Percentiles rank a stretch among this genome's conserved stretches.
These are phyloP conservation scores for Cyberlindnera suaveolens DNA, from an alignment of 805 yeast genomes.

Conservation along the genomic window DNA sequence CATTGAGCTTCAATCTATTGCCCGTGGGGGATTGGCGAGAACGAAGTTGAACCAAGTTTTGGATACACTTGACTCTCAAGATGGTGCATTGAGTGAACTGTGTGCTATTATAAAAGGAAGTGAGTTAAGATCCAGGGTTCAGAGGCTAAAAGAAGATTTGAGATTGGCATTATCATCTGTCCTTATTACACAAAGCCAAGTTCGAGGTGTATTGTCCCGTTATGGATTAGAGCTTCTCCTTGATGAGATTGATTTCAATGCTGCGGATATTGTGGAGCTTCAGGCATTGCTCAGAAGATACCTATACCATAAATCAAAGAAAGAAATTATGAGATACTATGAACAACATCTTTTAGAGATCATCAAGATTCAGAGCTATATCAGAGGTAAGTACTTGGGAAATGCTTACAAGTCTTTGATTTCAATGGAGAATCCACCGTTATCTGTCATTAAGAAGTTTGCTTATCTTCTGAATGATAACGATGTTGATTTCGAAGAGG, in stretches of 20 bases:
- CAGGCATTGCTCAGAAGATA: conserved; percentile 54
- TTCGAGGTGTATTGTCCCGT: conserved; percentile 60
- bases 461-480: conserved; percentile 68
- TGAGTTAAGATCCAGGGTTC: conserved; percentile 25
- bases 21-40: conserved; percentile 40
- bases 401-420: conserved; percentile 70
- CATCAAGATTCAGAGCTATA: conserved; percentile 64
- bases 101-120: conserved; percentile 36
- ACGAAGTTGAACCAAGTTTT: conserved; percentile 18
- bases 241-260: conserved; percentile 45
- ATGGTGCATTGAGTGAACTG: conserved; percentile 22
- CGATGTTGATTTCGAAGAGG: conserved; percentile 70
- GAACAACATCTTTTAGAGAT: conserved; percentile 48
- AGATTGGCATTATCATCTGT: conserved; percentile 16
- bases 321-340: conserved; percentile 41
- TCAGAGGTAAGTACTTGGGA: conserved; percentile 63
- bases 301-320: conserved; percentile 31
- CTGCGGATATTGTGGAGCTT: conserved; percentile 34
- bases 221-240: conserved; percentile 46
- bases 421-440: conserved; percentile 67
- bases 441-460: conserved; percentile 70
- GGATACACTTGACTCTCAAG: conserved; percentile 23
- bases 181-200: conserved; percentile 44
- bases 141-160: conserved; percentile 1
- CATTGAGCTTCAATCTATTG: conserved; percentile 45